A percentile compares a stretch with the other conserved stretches of the same genome.
Conservation (phyloP, 2,329 filamentous ascomycete species). For the Cordyceps farinosa region DNA sequence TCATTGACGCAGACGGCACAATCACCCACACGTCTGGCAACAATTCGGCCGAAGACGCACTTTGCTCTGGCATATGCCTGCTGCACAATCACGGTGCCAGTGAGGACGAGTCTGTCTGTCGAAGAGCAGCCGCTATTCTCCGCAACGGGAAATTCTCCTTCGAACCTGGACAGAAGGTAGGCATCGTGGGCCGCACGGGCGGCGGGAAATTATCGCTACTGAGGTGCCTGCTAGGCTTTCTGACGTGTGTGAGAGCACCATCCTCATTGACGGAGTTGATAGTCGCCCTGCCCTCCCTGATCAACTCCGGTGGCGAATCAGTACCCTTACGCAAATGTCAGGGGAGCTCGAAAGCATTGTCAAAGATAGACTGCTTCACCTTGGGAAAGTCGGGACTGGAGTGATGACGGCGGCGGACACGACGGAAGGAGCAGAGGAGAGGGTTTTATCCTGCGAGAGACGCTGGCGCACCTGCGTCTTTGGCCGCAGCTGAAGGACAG, state of each 20-base stretch:
- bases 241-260: conserved; percentile 57
- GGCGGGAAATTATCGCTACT: conserved; percentile 67
- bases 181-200: conserved; percentile 66
- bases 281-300: conserved; percentile 47
- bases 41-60: not conserved
- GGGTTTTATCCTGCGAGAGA: not conserved
- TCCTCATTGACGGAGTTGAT: conserved; percentile 64
- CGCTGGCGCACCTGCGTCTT: not conserved
- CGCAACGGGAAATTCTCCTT: conserved; percentile 61
- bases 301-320: not conserved
- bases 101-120: too few species aligned
- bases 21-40: not conserved
- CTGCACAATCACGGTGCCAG: too few species aligned
- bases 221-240: conserved; percentile 65
- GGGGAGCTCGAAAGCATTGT: not conserved
- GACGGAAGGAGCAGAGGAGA: not conserved
- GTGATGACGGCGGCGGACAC: not conserved
- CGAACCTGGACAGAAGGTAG: conserved; percentile 58
- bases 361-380: not conserved
- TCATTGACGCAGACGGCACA: not conserved
- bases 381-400: not conserved
- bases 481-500: not conserved
- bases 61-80: not conserved
- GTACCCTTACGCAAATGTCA: not conserved
- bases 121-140: not conserved